Evolutionary conservation across 1,139 yeast genomes (phyloP).

Genomic region (Saccharomyces hybrid): DNA sequence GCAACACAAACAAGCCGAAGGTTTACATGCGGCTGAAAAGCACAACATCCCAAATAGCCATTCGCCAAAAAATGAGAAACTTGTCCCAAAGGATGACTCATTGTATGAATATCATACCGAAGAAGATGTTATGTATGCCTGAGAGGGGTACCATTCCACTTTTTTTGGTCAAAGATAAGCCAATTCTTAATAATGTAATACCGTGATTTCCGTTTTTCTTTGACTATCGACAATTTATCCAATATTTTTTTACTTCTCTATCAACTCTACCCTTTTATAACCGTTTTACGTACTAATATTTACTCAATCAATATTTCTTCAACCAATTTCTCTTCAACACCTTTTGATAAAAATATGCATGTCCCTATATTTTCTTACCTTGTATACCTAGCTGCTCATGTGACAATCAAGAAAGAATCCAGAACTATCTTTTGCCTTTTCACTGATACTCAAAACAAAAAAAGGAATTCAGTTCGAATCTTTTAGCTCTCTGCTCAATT

Average conservation of each 20-base stretch:
- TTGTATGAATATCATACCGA: conserved; percentile 25
- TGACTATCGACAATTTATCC: neutral
- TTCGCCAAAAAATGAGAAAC: neutral
- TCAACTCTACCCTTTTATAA: neutral
- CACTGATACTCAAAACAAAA: neutral
- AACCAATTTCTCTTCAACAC: neutral
- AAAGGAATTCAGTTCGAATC: neutral
- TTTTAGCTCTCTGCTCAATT: conserved; percentile 37
- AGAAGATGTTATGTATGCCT: conserved; percentile 20
- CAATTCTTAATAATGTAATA: too few species aligned
- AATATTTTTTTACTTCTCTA: neutral
- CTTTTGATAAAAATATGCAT: neutral
- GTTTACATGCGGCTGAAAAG: conserved; percentile 10
- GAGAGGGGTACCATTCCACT: neutral
- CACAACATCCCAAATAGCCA: neutral
- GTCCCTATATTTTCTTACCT: neutral
- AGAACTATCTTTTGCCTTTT: too few species aligned
- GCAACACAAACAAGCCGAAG: conserved; percentile 13
- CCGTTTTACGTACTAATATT: neutral
- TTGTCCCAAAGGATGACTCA: conserved; percentile 13
- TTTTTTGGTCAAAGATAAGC: too few species aligned
- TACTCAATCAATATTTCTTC: neutral
- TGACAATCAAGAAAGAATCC: neutral
- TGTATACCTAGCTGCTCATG: neutral
- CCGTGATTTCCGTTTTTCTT: too few species aligned